These are phyloP conservation scores for Verticillium nubilum DNA, from an alignment of 2,329 filamentous ascomycete genomes.

Conservation along the genomic window DNA sequence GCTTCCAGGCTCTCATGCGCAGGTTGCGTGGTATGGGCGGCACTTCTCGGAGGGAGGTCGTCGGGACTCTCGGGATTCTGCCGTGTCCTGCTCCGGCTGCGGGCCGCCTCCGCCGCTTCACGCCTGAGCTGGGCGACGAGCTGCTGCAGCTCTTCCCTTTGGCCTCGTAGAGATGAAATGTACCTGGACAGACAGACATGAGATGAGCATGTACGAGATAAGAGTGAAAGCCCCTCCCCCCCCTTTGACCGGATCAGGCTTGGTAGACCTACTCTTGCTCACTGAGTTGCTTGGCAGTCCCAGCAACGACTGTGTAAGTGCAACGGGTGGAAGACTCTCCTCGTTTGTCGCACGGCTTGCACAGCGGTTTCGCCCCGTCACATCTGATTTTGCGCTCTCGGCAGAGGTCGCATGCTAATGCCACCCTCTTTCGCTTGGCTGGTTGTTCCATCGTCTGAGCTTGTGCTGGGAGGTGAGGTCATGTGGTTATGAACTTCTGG, in stretches of 20 bases:
- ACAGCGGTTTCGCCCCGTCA: constrained; percentile 1
- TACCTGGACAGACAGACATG: too few species aligned
- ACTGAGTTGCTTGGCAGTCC: not conserved
- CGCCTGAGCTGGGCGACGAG: not conserved
- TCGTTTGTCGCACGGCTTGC: not conserved
- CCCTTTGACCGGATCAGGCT: too few species aligned
- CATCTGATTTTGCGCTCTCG: constrained; percentile 18
- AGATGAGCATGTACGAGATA: too few species aligned
- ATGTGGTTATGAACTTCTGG: too few species aligned
- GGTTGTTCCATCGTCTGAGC: not conserved
- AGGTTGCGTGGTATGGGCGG: too few species aligned
- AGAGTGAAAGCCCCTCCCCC: not conserved
- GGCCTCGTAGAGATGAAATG: not conserved
- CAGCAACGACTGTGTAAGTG: not conserved
- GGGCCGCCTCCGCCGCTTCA: too few species aligned
- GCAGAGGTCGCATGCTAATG: not conserved
- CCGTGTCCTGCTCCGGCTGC: too few species aligned
- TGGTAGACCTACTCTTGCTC: not conserved
- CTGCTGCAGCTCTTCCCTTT: not conserved
- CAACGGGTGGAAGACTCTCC: not conserved
- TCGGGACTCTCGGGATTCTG: too few species aligned
- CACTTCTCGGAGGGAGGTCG: too few species aligned
- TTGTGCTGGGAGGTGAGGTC: not conserved
- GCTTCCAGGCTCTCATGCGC: too few species aligned
- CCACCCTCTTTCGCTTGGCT: not conserved